A percentile compares a stretch with the other conserved stretches of the same genome.
Conservation (phyloP, 1,284 basidiomycete genomes). For the Thecaphora thlaspeos region DNA sequence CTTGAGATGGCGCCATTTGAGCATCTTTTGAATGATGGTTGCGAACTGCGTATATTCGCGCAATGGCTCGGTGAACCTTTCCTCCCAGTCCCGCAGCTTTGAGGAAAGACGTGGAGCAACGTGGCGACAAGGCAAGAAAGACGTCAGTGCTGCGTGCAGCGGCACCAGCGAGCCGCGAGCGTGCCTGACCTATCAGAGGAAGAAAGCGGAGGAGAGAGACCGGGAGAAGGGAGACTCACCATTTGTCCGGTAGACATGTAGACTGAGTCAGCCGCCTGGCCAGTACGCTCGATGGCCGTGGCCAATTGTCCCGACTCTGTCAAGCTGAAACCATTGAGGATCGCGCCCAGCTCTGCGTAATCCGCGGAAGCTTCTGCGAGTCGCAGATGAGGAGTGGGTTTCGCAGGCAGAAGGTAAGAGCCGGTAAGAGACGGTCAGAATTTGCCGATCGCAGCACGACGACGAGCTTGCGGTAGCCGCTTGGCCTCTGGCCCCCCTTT, state of each 20-base stretch:
- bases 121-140: not conserved
- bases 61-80: conserved; percentile 89
- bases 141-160: too few species aligned
- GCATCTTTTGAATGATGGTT: conserved; percentile 85
- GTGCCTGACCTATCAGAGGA: too few species aligned
- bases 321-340: conserved; percentile 91
- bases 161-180: too few species aligned
- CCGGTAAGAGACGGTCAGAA: too few species aligned
- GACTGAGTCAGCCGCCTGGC: conserved; percentile 90
- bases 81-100: conserved; percentile 69
- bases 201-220: not conserved
- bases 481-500: too few species aligned
- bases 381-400: too few species aligned
- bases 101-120: too few species aligned
- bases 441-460: too few species aligned
- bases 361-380: conserved; percentile 77
- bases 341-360: conserved; percentile 89
- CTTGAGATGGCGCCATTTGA: conserved; percentile 94
- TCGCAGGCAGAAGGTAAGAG: too few species aligned
- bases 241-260: conserved; percentile 77
- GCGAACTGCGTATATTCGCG: conserved; percentile 96
- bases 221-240: conserved; percentile 10
- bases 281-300: conserved; percentile 81
- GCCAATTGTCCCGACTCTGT: conserved; percentile 75
- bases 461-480: too few species aligned